phyloP scores from a whole-genome alignment of 2,329 filamentous ascomycete species.

The Tolypocladium pustulatum region DNA sequence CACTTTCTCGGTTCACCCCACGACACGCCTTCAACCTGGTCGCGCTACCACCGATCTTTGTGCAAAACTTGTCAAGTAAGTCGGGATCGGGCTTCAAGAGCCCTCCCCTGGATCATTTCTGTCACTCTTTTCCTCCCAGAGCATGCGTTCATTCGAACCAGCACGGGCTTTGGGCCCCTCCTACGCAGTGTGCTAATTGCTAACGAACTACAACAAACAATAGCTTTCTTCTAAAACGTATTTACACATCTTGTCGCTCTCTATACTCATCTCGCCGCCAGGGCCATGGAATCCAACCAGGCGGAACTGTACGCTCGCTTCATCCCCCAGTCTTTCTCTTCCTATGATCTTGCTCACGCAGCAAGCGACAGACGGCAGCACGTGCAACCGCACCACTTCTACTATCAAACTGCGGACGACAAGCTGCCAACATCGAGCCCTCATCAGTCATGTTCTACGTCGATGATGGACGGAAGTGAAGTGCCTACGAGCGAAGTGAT shows the following conservation, averaged over 20 bases:
- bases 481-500: slow-evolving; percentile 38
- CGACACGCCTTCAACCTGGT: background rate
- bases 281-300: background rate
- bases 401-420: background rate
- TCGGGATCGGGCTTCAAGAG: background rate
- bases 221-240: background rate
- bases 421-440: background rate
- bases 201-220: background rate
- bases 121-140: no score
- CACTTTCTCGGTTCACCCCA: background rate
- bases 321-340: background rate
- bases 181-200: background rate
- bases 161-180: background rate
- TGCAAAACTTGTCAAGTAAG: background rate
- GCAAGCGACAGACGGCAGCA: background rate
- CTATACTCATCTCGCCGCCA: background rate
- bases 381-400: background rate
- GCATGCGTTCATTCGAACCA: background rate
- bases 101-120: background rate
- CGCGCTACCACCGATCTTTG: no score
- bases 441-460: slow-evolving; percentile 14
- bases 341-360: background rate
- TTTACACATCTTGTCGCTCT: background rate
- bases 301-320: background rate
- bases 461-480: slow-evolving; percentile 38